These are phyloP conservation scores for Tetrahymena elliotti DNA, from an alignment of 73 alveolate species.

Conservation along the genomic window DNA sequence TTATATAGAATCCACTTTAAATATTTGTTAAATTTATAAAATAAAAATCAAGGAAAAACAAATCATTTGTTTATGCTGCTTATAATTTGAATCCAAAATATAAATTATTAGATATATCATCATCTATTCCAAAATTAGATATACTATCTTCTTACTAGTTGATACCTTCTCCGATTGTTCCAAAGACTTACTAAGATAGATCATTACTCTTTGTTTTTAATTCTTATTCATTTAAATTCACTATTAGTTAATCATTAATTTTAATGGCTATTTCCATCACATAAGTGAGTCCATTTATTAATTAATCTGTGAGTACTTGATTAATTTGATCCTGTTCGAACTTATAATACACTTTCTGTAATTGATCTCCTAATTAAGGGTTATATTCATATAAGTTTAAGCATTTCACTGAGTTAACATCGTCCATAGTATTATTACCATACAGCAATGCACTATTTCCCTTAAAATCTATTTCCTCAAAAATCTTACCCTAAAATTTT, in stretches of 20 bases:
- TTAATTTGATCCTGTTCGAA: background rate
- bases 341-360: background rate
- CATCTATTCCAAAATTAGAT: background rate
- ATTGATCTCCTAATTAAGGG: background rate
- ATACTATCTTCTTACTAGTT: background rate
- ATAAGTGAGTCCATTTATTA: background rate
- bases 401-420: background rate
- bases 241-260: background rate
- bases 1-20: background rate
- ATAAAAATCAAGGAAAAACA: background rate
- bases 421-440: background rate
- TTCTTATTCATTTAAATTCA: background rate
- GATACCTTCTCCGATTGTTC: background rate
- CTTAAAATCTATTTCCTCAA: background rate
- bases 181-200: background rate
- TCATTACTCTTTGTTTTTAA: background rate
- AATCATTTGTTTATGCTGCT: background rate
- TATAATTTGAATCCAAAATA: background rate
- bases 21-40: background rate
- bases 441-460: background rate
- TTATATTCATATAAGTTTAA: background rate
- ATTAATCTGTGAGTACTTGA: background rate
- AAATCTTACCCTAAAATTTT: background rate
- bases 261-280: background rate
- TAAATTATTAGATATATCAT: background rate